Evolutionary conservation across 2,329 filamentous ascomycete genomes (phyloP).

Genomic region (Colletotrichum aenigma): DNA sequence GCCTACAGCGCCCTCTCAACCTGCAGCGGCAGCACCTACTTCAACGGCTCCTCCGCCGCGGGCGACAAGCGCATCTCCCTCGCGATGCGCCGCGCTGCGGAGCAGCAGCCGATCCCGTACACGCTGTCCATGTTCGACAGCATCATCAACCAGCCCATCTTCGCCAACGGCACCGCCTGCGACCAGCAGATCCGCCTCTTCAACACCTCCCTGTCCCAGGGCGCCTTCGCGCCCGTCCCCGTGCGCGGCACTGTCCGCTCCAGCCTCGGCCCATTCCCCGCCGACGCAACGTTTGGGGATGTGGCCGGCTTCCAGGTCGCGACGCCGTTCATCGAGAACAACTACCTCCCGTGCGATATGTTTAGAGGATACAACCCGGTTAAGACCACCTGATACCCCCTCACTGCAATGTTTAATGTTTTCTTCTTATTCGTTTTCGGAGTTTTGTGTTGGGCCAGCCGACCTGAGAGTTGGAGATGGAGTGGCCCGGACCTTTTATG

Average conservation of each 20-base stretch:
- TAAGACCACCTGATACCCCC: constrained; percentile 17
- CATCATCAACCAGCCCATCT: constrained; percentile 59
- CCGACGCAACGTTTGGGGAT: not conserved
- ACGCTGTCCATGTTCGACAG: constrained; percentile 50
- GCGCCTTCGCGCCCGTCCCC: constrained; percentile 27
- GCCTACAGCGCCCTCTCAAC: constrained; percentile 42
- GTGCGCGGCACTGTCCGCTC: constrained; percentile 27
- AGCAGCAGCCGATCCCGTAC: constrained; percentile 28
- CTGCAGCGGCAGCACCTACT: constrained; percentile 10
- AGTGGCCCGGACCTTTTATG: not conserved
- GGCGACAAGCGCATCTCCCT: constrained; percentile 11
- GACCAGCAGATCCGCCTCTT: constrained; percentile 49
- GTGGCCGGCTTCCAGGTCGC: constrained; percentile 18
- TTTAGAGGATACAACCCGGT: constrained; percentile 20
- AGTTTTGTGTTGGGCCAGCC: not conserved
- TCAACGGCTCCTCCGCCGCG: constrained; percentile 20
- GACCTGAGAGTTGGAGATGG: not conserved
- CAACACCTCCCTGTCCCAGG: constrained; percentile 45
- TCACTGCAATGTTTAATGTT: not conserved
- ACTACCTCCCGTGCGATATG: constrained; percentile 22
- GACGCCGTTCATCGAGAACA: constrained; percentile 24
- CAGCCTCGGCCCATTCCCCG: constrained; percentile 28
- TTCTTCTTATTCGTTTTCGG: not conserved
- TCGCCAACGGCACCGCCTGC: constrained; percentile 43
- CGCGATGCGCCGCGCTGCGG: constrained; percentile 20